Percentiles rank a stretch among this genome's conserved stretches.
Evolutionary conservation across 2,329 filamentous ascomycete genomes (phyloP).

Genomic region (Rutstroemia sp.): DNA sequence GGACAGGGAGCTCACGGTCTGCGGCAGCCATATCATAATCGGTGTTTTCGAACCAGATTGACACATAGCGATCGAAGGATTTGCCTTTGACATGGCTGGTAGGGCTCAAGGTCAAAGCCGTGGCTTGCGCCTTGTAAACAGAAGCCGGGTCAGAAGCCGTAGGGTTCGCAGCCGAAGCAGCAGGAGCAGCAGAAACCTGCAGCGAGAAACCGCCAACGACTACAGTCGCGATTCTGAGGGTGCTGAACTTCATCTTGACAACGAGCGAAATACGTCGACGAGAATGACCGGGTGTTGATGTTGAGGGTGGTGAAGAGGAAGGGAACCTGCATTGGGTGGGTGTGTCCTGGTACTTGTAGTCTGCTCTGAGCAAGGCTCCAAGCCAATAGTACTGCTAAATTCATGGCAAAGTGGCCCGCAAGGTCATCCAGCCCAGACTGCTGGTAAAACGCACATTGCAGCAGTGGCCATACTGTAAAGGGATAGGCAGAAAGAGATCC

Average conservation of each 20-base stretch:
- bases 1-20: conserved; percentile 46
- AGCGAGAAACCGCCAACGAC: too few relatives aligned
- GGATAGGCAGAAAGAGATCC: not conserved
- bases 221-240: not conserved
- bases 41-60: conserved; percentile 75
- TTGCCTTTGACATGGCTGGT: conserved; percentile 61
- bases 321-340: too few relatives aligned
- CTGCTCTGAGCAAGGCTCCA: too few relatives aligned
- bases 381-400: too few relatives aligned
- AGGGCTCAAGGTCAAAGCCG: conserved; percentile 52
- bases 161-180: conserved; percentile 15
- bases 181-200: conserved; percentile 18
- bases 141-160: conserved; percentile 44
- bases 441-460: not conserved
- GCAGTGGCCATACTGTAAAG: not conserved
- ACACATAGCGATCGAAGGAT: conserved; percentile 63
- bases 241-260: not conserved
- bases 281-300: too few relatives aligned
- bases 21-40: conserved; percentile 56
- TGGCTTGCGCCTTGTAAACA: conserved; percentile 51
- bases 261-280: not conserved
- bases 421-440: not conserved
- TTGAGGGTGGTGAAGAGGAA: too few relatives aligned
- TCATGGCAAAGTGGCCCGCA: not conserved
- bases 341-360: too few relatives aligned